phyloP scores from a whole-genome alignment of 2,329 filamentous ascomycete genomes.

The Hypoxylon rubiginosum region DNA sequence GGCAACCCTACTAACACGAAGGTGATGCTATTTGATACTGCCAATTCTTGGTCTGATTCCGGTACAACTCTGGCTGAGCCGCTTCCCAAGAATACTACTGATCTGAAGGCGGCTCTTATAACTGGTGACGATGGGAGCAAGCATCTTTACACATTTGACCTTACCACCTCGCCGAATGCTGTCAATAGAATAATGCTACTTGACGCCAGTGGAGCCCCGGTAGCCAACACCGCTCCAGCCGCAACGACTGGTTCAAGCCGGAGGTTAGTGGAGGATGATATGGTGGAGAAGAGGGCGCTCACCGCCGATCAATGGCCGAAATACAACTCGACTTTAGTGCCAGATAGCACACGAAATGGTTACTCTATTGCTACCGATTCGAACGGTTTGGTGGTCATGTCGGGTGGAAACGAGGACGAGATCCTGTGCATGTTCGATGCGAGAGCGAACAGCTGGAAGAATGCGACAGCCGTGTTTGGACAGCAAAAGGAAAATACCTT shows the following conservation, averaged over 20 bases:
- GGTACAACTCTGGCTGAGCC: conserved; percentile 73
- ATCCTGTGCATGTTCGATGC: conserved; percentile 84
- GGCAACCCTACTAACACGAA: conserved; percentile 75
- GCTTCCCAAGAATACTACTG: conserved; percentile 69
- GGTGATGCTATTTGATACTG: conserved; percentile 79
- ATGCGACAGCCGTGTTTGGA: conserved; percentile 74
- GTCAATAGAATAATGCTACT: conserved; percentile 79
- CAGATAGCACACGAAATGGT: conserved; percentile 72
- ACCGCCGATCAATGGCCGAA: conserved; percentile 77
- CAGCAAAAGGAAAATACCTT: conserved; percentile 56
- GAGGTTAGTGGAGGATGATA: conserved; percentile 47
- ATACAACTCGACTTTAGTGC: conserved; percentile 83
- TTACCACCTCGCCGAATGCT: conserved; percentile 78
- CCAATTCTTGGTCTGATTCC: conserved; percentile 75
- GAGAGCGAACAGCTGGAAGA: conserved; percentile 81
- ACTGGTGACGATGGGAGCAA: conserved; percentile 81
- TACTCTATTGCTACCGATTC: conserved; percentile 79
- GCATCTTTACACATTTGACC: conserved; percentile 82
- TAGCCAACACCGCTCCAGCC: conserved; percentile 62
- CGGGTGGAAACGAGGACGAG: conserved; percentile 78
- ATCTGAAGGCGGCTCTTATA: conserved; percentile 74
- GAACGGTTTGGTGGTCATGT: conserved; percentile 78
- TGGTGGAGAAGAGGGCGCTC: conserved; percentile 58
- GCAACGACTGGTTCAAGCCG: conserved; percentile 39
- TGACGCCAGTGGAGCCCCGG: conserved; percentile 69